Evolutionary conservation across 2,329 filamentous ascomycete genomes (phyloP), one percentile per base, ranked within the genome.

Genomic region (Leptodontidium sp.): DNA sequence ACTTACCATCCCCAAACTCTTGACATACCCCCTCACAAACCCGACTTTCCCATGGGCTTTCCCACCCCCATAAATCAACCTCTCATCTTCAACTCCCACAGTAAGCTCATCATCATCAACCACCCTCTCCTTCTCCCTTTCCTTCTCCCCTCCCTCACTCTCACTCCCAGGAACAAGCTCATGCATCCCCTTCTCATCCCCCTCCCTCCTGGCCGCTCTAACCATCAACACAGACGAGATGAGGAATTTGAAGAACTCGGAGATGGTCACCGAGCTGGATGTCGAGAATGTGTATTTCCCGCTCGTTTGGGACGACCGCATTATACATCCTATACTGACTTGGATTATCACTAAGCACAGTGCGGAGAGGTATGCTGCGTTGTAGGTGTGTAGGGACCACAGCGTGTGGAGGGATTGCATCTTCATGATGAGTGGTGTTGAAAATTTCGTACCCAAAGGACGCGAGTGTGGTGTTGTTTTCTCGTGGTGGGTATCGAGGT

Each of bases 261-360:
- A 79, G 15, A 79, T 79, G 29, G 76, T 76, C 57, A 79, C 75
- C 1, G 77, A 79, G 32, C 74, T 71, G 1, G 78, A 78, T 14
- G 77, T 72, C 29, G 78, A 79, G 63, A 68, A 68, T 21, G 67
- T 47, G 52, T 68, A 68, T 21, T 73, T 71, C 1, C 77, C 74
- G 40, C 68, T 69, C 0, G 70, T 73, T 66, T 79, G 78, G 1
- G 78, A 69, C 53, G 75, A 62, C 69, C 79, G 78, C 72, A 79
- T 75, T 21, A 81, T 75, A 50, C 80, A 76, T 52, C 75, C 76
- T n/a, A 80, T 77, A 55, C 78, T 76, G 62, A 79, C 79, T 69
- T 79, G 76, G 57, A 81, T 79, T 11, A 74, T 74, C 24, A 80
- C 76, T 14, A 80, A 72, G 21, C 76, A 76, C 26, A 80, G 72